These are phyloP conservation scores for Solanum rostratum DNA, from an alignment of 257 asterid genomes.

Conservation along the genomic window DNA sequence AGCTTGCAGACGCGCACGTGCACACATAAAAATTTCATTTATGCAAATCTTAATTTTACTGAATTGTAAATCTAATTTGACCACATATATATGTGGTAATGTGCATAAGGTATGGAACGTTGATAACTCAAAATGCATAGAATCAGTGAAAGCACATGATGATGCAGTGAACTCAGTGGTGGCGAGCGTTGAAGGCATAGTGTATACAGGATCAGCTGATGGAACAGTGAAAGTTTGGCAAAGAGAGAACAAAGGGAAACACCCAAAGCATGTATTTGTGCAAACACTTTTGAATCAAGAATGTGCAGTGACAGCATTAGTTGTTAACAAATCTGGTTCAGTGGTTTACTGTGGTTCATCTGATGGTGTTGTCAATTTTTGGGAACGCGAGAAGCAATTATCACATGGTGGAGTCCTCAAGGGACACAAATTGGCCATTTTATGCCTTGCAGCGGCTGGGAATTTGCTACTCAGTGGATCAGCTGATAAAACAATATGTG, in stretches of 20 bases:
- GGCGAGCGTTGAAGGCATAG: constrained; percentile 20
- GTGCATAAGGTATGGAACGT: constrained; percentile 26
- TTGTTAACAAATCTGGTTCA: constrained; percentile 15
- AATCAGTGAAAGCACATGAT: constrained; percentile 47
- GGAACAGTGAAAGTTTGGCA: constrained; percentile 53
- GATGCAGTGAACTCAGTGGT: constrained; percentile 55
- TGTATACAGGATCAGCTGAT: constrained; percentile 61
- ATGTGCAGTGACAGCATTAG: constrained; percentile 50
- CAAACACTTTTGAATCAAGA: constrained; percentile 36
- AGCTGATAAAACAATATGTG: constrained; percentile 46
- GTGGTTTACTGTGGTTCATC: constrained; percentile 49
- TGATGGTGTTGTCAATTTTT: constrained; percentile 50
- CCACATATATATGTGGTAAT: background rate
- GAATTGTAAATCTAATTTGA: background rate
- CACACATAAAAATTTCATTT: no score
- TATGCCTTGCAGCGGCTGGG: constrained; percentile 44
- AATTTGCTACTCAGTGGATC: constrained; percentile 43
- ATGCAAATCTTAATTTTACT: no score
- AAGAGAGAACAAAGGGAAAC: constrained; percentile 21
- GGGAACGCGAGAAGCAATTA: constrained; percentile 26
- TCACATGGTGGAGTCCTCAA: constrained; percentile 41
- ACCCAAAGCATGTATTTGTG: constrained; percentile 11
- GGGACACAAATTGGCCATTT: constrained; percentile 54
- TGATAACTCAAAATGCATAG: constrained; percentile 28
- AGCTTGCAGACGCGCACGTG: background rate